Percentiles rank a stretch among this genome's conserved stretches.
phyloP scores from a whole-genome alignment of 305 asterid genomes.

The Fraxinus albicans region DNA sequence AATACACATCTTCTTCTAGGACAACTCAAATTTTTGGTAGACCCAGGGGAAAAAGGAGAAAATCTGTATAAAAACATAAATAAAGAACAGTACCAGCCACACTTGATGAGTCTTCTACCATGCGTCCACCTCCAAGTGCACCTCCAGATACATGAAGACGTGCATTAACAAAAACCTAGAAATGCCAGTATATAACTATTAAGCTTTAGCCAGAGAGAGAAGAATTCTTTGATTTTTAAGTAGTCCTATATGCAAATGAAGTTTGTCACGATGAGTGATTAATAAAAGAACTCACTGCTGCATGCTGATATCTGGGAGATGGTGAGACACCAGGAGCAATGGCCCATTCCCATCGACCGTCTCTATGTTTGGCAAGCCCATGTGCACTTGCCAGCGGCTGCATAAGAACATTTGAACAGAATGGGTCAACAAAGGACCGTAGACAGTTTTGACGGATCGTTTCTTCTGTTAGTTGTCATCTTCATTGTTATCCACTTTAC shows the following conservation, averaged over 20 bases:
- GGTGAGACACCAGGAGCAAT: constrained; percentile 99
- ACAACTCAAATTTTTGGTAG: constrained; percentile 1
- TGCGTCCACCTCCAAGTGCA: constrained; percentile 99
- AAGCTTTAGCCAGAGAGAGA: constrained; percentile 17
- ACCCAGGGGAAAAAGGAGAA: constrained; percentile 25
- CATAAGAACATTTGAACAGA: constrained; percentile 25
- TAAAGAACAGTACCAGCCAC: constrained; percentile 71
- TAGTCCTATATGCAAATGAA: not conserved
- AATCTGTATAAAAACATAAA: constrained; percentile 14
- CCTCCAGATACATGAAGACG: constrained; percentile 99
- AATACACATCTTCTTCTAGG: not conserved
- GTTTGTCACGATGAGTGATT: not conserved
- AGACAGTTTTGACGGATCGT: not conserved
- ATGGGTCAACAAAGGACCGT: constrained; percentile 8
- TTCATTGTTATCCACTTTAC: constrained; percentile 2
- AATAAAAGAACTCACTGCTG: constrained; percentile 65
- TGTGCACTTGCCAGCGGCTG: constrained; percentile 98
- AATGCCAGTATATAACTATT: constrained; percentile 20
- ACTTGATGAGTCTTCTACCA: constrained; percentile 99
- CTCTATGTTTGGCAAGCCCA: constrained; percentile 98
- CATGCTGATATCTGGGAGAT: constrained; percentile 95
- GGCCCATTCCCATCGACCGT: constrained; percentile 99
- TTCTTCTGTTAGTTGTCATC: constrained; percentile 6
- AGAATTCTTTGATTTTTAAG: not conserved
- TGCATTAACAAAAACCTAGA: constrained; percentile 96